Evolutionary conservation across 768 basidiomycete species (phyloP), one percentile per base, ranked within the genome.

Genomic region (Phylloporus sp.): DNA sequence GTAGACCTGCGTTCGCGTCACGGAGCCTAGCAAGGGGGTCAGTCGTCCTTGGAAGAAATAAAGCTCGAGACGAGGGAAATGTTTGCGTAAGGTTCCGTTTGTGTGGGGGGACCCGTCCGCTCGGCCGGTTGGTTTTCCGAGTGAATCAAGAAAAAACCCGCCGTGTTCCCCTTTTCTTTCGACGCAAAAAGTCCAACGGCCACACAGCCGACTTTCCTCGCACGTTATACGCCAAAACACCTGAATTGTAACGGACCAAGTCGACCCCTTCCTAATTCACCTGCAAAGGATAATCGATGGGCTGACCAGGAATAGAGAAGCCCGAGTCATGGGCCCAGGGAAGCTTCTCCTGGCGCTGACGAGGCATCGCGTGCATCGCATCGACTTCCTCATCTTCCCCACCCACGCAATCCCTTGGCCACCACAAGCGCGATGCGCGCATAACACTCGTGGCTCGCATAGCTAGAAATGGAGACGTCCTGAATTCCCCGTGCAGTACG

Each of bases 271-370:
- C 23, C 27, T 21, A n/a, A 26, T 31, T 29, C 6, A 24, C 39
- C 36, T 32, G 38, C 39, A 42, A 43, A 42, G 29, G 31, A 38
- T 21, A 49, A 47, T 35, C 32, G 35, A 34, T 31, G 22, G 6
- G 32, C 34, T 44, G 24, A 42, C 38, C 24, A 44, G 27, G 18
- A 38, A 45, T 35, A 17, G 51, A 33, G 27, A n/a, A n/a, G n/a
- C n/a, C n/a, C n/a, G n/a, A n/a, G 22, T 20, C 21, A 34, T 24
- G 23, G 38, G 32, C 39, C 28, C 14, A 35, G 21, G 40, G 39
- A 38, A 35, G 33, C 17, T 34, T 42, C 34, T 34, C 42, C 15
- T 36, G 28, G 32, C 47, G 21, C 44, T 9, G 31, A 32, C 38
- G n/a, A n/a, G n/a, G n/a, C n/a, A n/a, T n/a, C n/a, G n/a, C n/a